A percentile compares a stretch with the other conserved stretches of the same genome.
phyloP scores from a whole-genome alignment of 2,329 filamentous ascomycete genomes.

The Alternaria brassicicola region DNA sequence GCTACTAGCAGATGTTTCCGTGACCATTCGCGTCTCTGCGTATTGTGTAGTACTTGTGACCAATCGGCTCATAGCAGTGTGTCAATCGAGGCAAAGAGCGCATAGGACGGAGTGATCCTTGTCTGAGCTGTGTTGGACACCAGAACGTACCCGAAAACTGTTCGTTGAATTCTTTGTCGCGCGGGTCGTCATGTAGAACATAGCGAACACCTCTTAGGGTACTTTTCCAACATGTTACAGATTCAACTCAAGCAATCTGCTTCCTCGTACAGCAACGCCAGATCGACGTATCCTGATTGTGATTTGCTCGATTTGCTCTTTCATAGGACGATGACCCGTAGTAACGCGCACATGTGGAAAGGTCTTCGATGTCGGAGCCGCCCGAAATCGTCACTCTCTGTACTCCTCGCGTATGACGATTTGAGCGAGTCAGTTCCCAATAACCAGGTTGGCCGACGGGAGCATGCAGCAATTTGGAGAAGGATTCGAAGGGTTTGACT shows the following conservation, averaged over 20 bases:
- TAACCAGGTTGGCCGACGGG: slow-evolving; percentile 27
- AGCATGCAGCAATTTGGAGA: slow-evolving; percentile 25
- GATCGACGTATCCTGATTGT: slow-evolving; percentile 4
- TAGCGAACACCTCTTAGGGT: too few species aligned
- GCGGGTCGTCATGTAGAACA: neutral
- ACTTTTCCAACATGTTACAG: neutral
- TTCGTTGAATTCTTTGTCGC: neutral
- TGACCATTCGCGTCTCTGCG: neutral
- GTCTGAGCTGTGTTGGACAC: neutral
- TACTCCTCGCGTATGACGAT: slow-evolving; percentile 29
- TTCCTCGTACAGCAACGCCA: neutral
- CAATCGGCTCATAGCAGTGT: neutral
- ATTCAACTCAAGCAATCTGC: slow-evolving; percentile 4
- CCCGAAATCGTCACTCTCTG: slow-evolving; percentile 21
- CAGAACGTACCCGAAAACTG: neutral
- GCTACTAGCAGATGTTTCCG: neutral
- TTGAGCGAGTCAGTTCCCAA: slow-evolving; percentile 20
- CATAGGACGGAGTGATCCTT: neutral
- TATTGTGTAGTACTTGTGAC: neutral
- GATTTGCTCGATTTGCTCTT: slow-evolving; percentile 6
- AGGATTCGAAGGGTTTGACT: neutral
- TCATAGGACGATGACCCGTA: slow-evolving; percentile 20
- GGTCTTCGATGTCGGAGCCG: slow-evolving; percentile 19
- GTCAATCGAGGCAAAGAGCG: neutral
- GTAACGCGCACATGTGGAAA: slow-evolving; percentile 8